These are phyloP conservation scores for Solanum arcanum DNA, from an alignment of 257 asterid genomes.

Conservation along the genomic window DNA sequence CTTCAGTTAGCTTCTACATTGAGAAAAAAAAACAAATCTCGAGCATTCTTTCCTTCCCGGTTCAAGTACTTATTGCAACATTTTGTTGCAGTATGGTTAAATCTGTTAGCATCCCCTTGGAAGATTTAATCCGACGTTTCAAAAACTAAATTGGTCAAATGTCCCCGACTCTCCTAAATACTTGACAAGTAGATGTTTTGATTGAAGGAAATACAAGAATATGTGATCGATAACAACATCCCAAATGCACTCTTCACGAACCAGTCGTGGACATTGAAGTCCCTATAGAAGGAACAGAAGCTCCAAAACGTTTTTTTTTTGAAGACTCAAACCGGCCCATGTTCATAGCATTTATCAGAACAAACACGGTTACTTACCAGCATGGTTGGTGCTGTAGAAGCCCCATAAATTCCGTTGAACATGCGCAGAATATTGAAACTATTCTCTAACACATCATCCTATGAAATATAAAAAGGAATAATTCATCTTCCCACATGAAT, in stretches of 20 bases:
- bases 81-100: background rate
- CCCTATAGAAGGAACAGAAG: background rate
- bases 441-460: conserved; percentile 78
- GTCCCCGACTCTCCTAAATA: background rate
- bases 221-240: background rate
- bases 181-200: background rate
- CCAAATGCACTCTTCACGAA: background rate
- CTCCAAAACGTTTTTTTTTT: background rate
- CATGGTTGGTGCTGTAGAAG: conserved; percentile 68
- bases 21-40: background rate
- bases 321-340: background rate
- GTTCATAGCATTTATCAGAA: background rate
- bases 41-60: background rate
- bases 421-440: conserved; percentile 80
- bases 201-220: background rate
- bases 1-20: background rate
- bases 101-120: background rate
- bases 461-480: background rate
- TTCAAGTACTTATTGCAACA: background rate
- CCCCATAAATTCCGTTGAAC: conserved; percentile 68
- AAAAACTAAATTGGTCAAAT: background rate
- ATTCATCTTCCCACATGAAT: background rate
- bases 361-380: conserved; percentile 42
- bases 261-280: background rate
- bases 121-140: background rate